These are phyloP conservation scores for Myxozyma lipomycoides DNA, from an alignment of 805 yeast species.

Conservation along the genomic window DNA sequence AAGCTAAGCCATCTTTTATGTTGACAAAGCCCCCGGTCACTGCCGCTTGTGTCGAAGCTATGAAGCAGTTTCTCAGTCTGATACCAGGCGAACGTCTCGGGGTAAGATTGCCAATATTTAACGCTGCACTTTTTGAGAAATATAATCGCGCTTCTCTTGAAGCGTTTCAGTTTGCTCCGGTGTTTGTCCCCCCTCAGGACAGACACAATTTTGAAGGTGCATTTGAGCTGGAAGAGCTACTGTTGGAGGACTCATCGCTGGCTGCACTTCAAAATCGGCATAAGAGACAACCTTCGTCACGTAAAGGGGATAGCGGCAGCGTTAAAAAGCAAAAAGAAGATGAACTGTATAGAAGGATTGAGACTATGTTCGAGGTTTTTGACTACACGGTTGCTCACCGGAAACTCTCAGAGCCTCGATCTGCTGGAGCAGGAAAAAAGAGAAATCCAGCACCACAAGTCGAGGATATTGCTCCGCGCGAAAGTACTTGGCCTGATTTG, in stretches of 20 bases:
- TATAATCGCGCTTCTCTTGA: constrained; percentile 18
- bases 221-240: constrained; percentile 23
- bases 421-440: not conserved
- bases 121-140: constrained; percentile 70
- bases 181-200: constrained; percentile 17
- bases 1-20: constrained; percentile 5
- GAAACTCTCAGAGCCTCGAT: not conserved
- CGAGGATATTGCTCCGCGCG: not conserved
- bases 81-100: constrained; percentile 73
- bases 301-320: not conserved
- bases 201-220: constrained; percentile 13
- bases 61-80: constrained; percentile 54
- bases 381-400: constrained; percentile 5
- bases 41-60: constrained; percentile 67
- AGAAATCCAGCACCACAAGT: not conserved
- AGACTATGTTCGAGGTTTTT: constrained; percentile 7
- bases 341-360: constrained; percentile 3
- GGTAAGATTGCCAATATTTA: constrained; percentile 66
- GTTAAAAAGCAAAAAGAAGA: constrained; percentile 2
- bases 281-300: not conserved
- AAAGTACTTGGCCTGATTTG: not conserved
- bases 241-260: constrained; percentile 12
- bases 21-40: constrained; percentile 46
- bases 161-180: constrained; percentile 9
- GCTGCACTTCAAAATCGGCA: not conserved